phyloP scores from a whole-genome alignment of 768 basidiomycete species.

The Pilatotrama ljubarskyi region DNA sequence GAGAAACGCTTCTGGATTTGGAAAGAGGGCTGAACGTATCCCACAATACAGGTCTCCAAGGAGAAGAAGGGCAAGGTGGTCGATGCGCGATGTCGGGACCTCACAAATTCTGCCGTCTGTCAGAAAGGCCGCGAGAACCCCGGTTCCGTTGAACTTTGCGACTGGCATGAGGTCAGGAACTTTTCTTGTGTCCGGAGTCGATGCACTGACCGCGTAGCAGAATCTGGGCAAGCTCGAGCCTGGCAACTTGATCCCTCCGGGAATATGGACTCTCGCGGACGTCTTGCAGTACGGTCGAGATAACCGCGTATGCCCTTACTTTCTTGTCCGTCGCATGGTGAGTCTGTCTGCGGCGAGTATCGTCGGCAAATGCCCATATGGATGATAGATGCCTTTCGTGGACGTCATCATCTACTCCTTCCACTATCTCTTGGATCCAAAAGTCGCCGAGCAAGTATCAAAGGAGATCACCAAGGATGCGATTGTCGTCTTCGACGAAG shows the following conservation, averaged over 20 bases:
- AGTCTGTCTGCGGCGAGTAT: constrained; percentile 21
- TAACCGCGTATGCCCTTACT: constrained; percentile 90
- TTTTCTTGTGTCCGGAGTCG: background rate
- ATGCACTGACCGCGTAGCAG: constrained; percentile 41
- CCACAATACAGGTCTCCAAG: constrained; percentile 69
- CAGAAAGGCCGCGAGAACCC: constrained; percentile 85
- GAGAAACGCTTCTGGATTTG: background rate
- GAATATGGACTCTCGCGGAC: constrained; percentile 94
- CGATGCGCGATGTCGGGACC: constrained; percentile 93
- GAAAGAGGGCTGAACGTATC: constrained; percentile 1
- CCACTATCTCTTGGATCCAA: constrained; percentile 97
- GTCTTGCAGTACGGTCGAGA: constrained; percentile 86
- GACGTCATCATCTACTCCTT: constrained; percentile 99
- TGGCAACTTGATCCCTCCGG: constrained; percentile 78
- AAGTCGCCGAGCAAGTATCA: constrained; percentile 98
- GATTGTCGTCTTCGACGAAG: constrained; percentile 99
- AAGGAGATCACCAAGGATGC: constrained; percentile 97
- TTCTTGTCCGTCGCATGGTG: constrained; percentile 94
- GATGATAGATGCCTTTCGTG: constrained; percentile 83
- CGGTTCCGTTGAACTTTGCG: constrained; percentile 87
- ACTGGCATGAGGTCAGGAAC: constrained; percentile 84
- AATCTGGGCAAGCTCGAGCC: constrained; percentile 80
- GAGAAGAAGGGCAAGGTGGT: constrained; percentile 99
- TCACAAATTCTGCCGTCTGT: constrained; percentile 82
- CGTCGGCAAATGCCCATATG: background rate